phyloP scores from a whole-genome alignment of 306 rosid genomes.

The Leucaena leucocephala region DNA sequence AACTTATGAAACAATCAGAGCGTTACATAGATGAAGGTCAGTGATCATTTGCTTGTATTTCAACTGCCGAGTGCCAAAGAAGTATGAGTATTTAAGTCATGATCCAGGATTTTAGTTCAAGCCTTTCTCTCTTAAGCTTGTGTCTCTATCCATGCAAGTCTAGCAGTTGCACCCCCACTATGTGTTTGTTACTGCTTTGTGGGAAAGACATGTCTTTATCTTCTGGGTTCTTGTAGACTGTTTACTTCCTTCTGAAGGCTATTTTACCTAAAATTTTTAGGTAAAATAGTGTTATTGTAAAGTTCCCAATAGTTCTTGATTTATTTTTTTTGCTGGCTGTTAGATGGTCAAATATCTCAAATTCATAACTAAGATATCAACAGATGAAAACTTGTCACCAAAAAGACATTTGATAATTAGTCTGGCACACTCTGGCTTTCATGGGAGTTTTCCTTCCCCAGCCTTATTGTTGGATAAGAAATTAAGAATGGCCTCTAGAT shows the following conservation, averaged over 20 bases:
- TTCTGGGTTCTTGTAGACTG: conserved; percentile 5
- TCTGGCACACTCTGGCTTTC: neutral
- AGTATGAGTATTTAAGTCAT: neutral
- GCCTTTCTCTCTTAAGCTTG: neutral
- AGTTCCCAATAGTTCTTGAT: neutral
- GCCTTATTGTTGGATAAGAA: neutral
- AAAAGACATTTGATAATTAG: neutral
- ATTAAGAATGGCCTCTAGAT: neutral
- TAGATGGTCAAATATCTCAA: neutral
- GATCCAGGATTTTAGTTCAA: neutral
- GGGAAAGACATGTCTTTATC: neutral
- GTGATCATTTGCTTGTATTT: conserved; percentile 23
- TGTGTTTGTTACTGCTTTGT: neutral
- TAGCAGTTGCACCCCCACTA: neutral
- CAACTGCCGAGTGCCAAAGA: neutral
- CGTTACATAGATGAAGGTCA: conserved; percentile 90
- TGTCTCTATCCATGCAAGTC: neutral
- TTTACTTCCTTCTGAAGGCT: neutral
- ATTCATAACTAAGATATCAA: neutral
- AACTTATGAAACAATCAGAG: conserved; percentile 95
- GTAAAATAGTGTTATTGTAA: neutral
- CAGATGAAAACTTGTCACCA: neutral
- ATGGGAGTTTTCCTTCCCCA: conserved; percentile 1
- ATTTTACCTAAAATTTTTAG: neutral
- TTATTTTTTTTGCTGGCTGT: neutral